Evolutionary conservation across 139 green algal genomes (phyloP).

Genomic region (Tetraselmis chui): DNA sequence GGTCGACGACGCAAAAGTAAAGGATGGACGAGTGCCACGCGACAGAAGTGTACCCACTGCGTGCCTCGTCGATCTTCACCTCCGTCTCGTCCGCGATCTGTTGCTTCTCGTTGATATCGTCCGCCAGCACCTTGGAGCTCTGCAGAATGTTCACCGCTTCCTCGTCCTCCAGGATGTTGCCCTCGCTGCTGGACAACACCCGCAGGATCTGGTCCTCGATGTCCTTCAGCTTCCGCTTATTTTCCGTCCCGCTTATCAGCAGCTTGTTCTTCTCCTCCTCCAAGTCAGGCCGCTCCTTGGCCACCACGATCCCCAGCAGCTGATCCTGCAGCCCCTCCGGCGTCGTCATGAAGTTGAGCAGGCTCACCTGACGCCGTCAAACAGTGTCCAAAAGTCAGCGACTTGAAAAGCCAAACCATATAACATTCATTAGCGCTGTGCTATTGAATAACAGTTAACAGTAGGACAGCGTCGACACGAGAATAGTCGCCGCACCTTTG

Average conservation of each 20-base stretch:
- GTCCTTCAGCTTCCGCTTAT: constrained; percentile 55
- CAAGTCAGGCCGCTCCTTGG: constrained; percentile 59
- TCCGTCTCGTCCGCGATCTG: constrained; percentile 72
- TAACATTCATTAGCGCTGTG: too few species aligned
- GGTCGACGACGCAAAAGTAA: constrained; percentile 64
- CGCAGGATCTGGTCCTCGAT: constrained; percentile 53
- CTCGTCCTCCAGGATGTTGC: constrained; percentile 65
- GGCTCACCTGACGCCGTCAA: constrained; percentile 38
- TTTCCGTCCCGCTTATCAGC: constrained; percentile 42
- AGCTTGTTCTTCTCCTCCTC: constrained; percentile 56
- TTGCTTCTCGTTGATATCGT: constrained; percentile 70
- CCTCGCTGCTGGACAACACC: constrained; percentile 31
- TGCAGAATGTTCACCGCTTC: constrained; percentile 46
- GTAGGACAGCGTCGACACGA: too few species aligned
- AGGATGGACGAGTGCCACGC: constrained; percentile 53
- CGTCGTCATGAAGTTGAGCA: constrained; percentile 76
- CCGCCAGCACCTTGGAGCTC: constrained; percentile 35
- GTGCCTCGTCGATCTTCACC: constrained; percentile 66
- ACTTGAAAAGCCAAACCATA: too few species aligned
- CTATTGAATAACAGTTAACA: too few species aligned
- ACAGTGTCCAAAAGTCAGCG: too few species aligned
- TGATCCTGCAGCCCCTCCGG: constrained; percentile 61
- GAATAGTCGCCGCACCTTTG: too few species aligned
- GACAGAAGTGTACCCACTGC: constrained; percentile 61
- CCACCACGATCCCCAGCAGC: constrained; percentile 63